Base-by-base conservation (phyloP, 2,329 filamentous ascomycete species). In the Trichoderma sp. region DNA sequence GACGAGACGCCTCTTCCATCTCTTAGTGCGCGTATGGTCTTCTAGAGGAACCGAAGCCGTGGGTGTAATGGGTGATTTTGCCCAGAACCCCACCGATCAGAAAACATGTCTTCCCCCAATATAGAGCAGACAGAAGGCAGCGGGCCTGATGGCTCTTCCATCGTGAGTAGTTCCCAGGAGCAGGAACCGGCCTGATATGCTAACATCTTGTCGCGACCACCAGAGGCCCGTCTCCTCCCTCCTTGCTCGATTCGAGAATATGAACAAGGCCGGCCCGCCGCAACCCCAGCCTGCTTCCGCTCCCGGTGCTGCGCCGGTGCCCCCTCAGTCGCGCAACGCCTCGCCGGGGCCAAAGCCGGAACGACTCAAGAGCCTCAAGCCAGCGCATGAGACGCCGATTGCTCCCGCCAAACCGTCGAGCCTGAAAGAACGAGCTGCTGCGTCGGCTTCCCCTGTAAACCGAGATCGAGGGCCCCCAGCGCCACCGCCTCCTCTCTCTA, bases 191-290 rank as follows among this genome's bases (percentile, higher is more conserved):
- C 15, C 10, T 12, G 14, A 28, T n/a, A 41, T 28, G 19, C 43
- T 50, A 7, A 56, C 39, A 2, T 24, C 21, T 24, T 63, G 69
- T 66, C 54, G 21, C 34, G 21, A 58, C 39, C 34, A 12, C 5
- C 68, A 92, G 90, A 91, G 88, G 80, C 90, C 92, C 28, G 91
- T 95, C 58, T 95, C 91, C 59, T 93, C 91, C 59, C 81, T 95
- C 67, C 85, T 89, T 67, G 91, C 90, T 68, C 88, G 90, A 71
- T 95, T 94, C 75, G 91, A 95, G 80, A 92, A 89, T 74, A 87
- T 94, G 70, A 73, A 72, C 67, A 72, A 70, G 62, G 66, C 68
- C 60, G 39, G 21, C 24, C 63, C 67, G 4, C 50, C 68, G 67
- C 51, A 55, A 41, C 67, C 58, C 63, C 57, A 68, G 63, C 66